A percentile compares a stretch with the other conserved stretches of the same genome.
These are phyloP conservation scores for Leccinum barrowsii DNA, from an alignment of 768 basidiomycete species.

Conservation along the genomic window DNA sequence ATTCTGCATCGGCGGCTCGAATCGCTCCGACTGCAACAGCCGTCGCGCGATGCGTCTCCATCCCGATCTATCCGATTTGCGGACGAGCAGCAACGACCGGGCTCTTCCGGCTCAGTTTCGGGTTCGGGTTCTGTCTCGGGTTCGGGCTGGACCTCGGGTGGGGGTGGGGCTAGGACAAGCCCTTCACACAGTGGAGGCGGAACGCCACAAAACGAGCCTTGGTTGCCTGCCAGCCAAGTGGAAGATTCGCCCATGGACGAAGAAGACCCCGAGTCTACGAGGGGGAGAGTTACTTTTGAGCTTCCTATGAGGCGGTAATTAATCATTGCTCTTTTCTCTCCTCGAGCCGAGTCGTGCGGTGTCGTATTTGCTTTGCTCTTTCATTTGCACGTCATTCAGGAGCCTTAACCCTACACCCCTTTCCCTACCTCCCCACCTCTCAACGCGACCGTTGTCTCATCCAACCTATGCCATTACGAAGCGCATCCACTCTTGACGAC, in stretches of 20 bases:
- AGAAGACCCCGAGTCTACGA: constrained; percentile 14
- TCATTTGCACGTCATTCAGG: not conserved
- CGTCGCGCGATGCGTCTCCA: constrained; percentile 41
- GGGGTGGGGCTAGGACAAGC: not conserved
- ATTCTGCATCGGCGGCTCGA: constrained; percentile 30
- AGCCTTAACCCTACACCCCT: not conserved
- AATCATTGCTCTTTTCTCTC: not conserved
- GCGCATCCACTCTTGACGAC: not conserved
- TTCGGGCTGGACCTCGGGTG: not conserved
- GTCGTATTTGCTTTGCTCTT: not conserved
- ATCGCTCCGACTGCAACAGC: constrained; percentile 20
- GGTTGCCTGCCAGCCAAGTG: constrained; percentile 5
- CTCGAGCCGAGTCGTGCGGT: not conserved
- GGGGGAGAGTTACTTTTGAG: constrained; percentile 20
- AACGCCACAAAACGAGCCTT: constrained; percentile 20
- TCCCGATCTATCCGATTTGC: constrained; percentile 47
- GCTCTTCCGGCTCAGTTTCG: not conserved
- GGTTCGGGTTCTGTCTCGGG: not conserved
- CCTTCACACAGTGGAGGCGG: constrained; percentile 17
- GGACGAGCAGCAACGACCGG: constrained; percentile 30
- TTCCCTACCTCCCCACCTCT: not conserved
- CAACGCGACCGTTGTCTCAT: not conserved
- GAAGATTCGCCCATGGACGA: constrained; percentile 9
- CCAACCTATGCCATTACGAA: not conserved
- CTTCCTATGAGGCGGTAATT: constrained; percentile 10